phyloP scores from a whole-genome alignment of 176 grass and related monocot genomes.

The Zoysia japonica region DNA sequence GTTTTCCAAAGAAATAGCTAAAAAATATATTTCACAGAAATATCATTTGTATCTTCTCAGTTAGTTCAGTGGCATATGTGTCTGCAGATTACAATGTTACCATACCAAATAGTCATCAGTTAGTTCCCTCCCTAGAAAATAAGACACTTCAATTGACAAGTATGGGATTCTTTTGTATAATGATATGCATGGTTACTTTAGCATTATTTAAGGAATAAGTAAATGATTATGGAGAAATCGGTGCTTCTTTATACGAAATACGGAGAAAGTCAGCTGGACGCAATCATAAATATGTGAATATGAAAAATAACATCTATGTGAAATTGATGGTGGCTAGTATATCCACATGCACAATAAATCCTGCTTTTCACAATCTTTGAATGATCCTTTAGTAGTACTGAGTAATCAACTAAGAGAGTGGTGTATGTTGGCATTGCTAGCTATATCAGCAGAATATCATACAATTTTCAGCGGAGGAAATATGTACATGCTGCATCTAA shows the following conservation, averaged over 20 bases:
- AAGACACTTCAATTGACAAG: neutral
- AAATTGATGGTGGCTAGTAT: neutral
- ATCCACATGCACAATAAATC: neutral
- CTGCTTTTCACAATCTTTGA: neutral
- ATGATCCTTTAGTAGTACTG: neutral
- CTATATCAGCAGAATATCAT: neutral
- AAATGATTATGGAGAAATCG: neutral
- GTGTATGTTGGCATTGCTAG: neutral
- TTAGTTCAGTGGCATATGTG: neutral
- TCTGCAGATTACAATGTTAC: slow-evolving; percentile 5
- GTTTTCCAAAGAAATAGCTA: neutral
- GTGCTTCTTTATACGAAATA: neutral
- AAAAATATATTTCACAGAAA: neutral
- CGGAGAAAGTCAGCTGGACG: neutral
- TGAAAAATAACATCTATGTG: neutral
- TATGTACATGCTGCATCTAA: slow-evolving; percentile 4
- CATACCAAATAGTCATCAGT: neutral
- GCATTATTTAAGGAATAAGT: neutral
- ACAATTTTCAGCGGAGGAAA: neutral
- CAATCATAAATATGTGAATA: neutral
- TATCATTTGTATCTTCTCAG: neutral
- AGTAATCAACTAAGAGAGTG: neutral
- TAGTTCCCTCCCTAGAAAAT: neutral
- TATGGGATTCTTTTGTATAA: neutral
- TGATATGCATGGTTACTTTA: neutral